Conservation (phyloP, 2,329 filamentous ascomycete species). For the Arthroderma sp. region DNA sequence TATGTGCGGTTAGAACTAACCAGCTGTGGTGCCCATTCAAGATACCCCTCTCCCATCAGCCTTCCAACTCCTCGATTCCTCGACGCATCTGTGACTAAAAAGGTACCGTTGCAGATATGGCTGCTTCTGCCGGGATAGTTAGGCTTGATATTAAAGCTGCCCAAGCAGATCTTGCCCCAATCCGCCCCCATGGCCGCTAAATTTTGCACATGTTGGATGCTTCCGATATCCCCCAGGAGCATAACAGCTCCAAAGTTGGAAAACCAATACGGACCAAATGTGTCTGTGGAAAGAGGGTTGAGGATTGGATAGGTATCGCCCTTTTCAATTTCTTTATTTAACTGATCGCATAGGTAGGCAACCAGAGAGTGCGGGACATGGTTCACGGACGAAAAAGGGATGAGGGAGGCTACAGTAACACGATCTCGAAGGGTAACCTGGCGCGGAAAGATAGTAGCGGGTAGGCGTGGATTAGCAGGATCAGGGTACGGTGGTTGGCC, state of each 20-base stretch:
- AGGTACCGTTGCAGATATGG: slow-evolving; percentile 69
- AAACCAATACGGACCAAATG: slow-evolving; percentile 78
- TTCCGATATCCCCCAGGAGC: slow-evolving; percentile 62
- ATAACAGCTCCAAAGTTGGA: slow-evolving; percentile 81
- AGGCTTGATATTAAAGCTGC: slow-evolving; percentile 87
- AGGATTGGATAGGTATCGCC: slow-evolving; percentile 88
- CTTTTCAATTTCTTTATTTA: slow-evolving; percentile 82
- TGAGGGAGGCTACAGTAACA: slow-evolving; percentile 67
- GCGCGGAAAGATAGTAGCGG: slow-evolving; percentile 54
- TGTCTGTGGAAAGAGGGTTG: slow-evolving; percentile 57
- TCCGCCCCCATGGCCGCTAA: slow-evolving; percentile 46
- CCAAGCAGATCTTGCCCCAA: slow-evolving; percentile 70
- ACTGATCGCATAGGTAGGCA: slow-evolving; percentile 65
- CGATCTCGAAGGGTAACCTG: slow-evolving; percentile 74
- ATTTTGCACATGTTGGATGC: slow-evolving; percentile 39
- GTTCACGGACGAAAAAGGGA: slow-evolving; percentile 65
- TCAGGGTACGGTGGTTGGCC: slow-evolving; percentile 53
- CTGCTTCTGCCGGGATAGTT: slow-evolving; percentile 86
- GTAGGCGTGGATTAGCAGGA: slow-evolving; percentile 44
- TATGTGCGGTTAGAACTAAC: slow-evolving; percentile 19
- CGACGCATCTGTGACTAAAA: slow-evolving; percentile 59
- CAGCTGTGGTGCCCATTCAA: slow-evolving; percentile 60
- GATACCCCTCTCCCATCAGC: slow-evolving; percentile 62
- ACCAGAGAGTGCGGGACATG: slow-evolving; percentile 66
- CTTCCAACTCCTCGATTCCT: slow-evolving; percentile 63